Conservation (phyloP, 257 asterid genomes). For the Cynanchum wilfordii region DNA sequence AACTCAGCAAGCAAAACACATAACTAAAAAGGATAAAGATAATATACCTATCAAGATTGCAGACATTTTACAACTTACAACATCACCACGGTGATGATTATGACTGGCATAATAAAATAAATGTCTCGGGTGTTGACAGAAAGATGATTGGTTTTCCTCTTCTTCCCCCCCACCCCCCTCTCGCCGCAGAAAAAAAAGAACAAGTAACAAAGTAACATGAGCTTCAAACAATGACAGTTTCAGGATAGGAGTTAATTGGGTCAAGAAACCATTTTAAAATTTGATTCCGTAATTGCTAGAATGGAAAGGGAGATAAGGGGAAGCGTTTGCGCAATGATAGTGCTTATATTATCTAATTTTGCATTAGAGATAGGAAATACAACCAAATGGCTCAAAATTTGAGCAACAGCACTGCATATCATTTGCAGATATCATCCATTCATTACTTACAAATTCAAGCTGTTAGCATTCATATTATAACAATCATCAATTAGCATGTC, state of each 20-base stretch:
- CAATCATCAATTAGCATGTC: conserved; percentile 36
- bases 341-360: not conserved
- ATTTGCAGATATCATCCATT: conserved; percentile 24
- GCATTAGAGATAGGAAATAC: not conserved
- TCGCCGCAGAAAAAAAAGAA: not conserved
- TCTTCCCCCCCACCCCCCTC: too few species aligned
- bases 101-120: not conserved
- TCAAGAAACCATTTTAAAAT: not conserved
- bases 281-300: not conserved
- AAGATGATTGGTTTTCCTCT: too few species aligned
- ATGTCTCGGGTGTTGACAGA: too few species aligned
- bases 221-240: not conserved
- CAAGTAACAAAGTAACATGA: not conserved
- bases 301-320: not conserved
- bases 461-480: conserved; percentile 38
- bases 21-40: not conserved
- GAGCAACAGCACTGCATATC: conserved; percentile 7
- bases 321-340: not conserved
- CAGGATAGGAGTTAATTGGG: not conserved
- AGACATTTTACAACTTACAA: not conserved
- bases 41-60: not conserved
- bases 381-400: not conserved
- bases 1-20: not conserved
- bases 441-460: conserved; percentile 48
- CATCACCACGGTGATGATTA: not conserved